Conservation (phyloP, 2,329 filamentous ascomycete species). For the Magnaporthiopsis poae region DNA sequence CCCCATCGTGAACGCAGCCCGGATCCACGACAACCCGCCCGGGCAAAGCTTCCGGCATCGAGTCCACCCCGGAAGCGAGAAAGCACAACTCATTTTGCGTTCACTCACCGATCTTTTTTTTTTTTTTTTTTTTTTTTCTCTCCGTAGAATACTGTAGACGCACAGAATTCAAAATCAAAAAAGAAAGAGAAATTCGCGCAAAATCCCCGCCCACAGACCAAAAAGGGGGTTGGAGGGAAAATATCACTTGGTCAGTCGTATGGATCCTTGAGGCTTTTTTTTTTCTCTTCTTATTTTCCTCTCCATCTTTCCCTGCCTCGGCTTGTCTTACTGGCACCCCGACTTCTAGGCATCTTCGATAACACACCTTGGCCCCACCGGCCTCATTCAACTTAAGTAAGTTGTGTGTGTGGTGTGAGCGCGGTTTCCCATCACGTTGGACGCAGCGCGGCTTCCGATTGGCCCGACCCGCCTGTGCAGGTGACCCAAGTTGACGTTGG, state of each 20-base stretch:
- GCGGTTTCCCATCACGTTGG: constrained; percentile 1
- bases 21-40: neutral
- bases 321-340: neutral
- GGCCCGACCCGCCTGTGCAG: neutral
- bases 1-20: neutral
- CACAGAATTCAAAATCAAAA: neutral
- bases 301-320: neutral
- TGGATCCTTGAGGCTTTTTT: neutral
- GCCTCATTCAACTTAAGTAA: neutral
- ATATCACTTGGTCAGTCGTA: neutral
- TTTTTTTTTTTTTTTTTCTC: neutral
- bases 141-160: neutral
- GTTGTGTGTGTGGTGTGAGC: neutral
- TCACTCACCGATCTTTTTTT: neutral
- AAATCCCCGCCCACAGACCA: neutral
- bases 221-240: neutral
- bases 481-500: neutral
- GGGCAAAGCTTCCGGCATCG: neutral
- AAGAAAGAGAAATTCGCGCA: too few relatives aligned
- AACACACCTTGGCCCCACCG: too few relatives aligned
- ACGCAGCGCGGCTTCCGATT: neutral
- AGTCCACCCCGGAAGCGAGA: neutral
- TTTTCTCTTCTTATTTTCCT: neutral
- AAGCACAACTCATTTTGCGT: neutral
- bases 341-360: too few relatives aligned